phyloP scores from a whole-genome alignment of 169 alveolate genomes.

The Ichthyophthirius multifiliis region DNA sequence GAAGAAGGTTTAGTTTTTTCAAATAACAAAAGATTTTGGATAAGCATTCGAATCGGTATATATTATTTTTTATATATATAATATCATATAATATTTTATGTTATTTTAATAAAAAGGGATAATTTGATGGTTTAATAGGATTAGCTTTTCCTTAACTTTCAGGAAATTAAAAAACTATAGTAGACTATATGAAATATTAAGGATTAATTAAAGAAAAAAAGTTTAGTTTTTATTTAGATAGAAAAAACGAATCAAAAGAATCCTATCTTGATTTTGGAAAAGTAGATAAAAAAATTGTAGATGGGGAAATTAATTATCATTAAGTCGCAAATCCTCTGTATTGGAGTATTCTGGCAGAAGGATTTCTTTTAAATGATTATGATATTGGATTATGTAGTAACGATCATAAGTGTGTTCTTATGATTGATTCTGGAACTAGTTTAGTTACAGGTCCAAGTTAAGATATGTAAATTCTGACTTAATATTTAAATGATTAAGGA shows the following conservation, averaged over 20 bases:
- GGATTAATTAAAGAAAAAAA: slow-evolving; percentile 32
- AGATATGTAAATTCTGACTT: neutral
- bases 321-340: slow-evolving; percentile 37
- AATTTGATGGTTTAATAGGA: slow-evolving; percentile 60
- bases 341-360: slow-evolving; percentile 55
- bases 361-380: slow-evolving; percentile 41
- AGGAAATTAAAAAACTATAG: slow-evolving; percentile 34
- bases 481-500: neutral
- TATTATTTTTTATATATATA: too few species aligned
- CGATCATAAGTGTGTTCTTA: slow-evolving; percentile 38
- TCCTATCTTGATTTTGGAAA: slow-evolving; percentile 56
- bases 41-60: slow-evolving; percentile 41
- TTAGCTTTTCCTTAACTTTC: slow-evolving; percentile 51
- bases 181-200: slow-evolving; percentile 53
- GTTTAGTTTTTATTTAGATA: slow-evolving; percentile 42
- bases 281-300: slow-evolving; percentile 31
- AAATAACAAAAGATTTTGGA: slow-evolving; percentile 49
- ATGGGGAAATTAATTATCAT: slow-evolving; percentile 44
- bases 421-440: slow-evolving; percentile 71
- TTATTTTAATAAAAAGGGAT: neutral
- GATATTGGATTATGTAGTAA: slow-evolving; percentile 40
- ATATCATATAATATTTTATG: too few species aligned
- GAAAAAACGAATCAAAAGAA: slow-evolving; percentile 17
- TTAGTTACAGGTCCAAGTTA: slow-evolving; percentile 50
- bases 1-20: slow-evolving; percentile 42